Conservation (phyloP, 768 basidiomycete species). For the Clitopilus hobsonii region DNA sequence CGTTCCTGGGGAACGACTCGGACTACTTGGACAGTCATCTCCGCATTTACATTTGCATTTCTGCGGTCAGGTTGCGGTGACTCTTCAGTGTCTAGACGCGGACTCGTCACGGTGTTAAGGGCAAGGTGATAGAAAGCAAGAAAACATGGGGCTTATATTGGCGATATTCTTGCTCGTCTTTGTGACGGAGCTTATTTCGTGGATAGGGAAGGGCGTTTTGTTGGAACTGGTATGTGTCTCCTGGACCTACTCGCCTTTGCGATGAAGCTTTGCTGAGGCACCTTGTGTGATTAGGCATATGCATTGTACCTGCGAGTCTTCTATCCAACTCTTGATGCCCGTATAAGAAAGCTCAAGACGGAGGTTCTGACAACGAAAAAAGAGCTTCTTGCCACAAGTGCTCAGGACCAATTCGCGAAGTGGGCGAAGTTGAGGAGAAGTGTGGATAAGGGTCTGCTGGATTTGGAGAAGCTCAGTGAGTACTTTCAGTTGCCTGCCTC, state of each 20-base stretch:
- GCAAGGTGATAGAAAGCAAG: not conserved
- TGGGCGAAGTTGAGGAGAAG: conserved; percentile 92
- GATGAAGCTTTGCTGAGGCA: too few relatives aligned
- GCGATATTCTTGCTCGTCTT: conserved; percentile 82
- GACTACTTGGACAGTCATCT: too few relatives aligned
- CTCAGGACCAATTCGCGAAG: conserved; percentile 97
- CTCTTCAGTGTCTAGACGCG: too few relatives aligned
- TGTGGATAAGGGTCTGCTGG: conserved; percentile 87
- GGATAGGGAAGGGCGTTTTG: conserved; percentile 85
- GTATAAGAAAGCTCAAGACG: conserved; percentile 70
- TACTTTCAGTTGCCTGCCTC: conserved; percentile 10
- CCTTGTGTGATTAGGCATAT: too few relatives aligned
- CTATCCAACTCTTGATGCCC: conserved; percentile 44
- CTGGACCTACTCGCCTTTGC: conserved; percentile 6
- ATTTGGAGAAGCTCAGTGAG: conserved; percentile 91
- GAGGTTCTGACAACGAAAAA: conserved; percentile 78
- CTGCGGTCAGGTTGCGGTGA: too few relatives aligned
- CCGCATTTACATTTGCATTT: too few relatives aligned
- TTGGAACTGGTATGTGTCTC: conserved; percentile 63
- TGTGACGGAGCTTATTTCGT: conserved; percentile 76
- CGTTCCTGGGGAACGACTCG: not conserved
- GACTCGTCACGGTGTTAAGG: too few relatives aligned
- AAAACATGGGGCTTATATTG: conserved; percentile 70
- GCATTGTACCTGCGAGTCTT: conserved; percentile 64
- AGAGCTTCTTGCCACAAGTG: conserved; percentile 84